phyloP scores from a whole-genome alignment of 148 eudicot species.

The Mesembryanthemum crystallinum region DNA sequence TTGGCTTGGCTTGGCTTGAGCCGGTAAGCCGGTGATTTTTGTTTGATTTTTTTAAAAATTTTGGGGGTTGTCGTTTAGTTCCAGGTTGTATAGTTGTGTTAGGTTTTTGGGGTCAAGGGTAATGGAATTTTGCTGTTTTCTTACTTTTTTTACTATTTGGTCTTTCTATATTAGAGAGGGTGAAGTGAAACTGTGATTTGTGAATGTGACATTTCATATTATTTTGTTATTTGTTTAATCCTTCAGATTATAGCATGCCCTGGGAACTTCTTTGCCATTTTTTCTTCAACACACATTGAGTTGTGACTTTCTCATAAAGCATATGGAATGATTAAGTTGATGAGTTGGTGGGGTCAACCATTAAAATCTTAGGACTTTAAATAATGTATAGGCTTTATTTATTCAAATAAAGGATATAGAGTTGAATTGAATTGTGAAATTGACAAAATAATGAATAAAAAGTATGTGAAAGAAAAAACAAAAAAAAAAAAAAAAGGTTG shows the following conservation, averaged over 20 bases:
- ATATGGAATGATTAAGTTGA: neutral
- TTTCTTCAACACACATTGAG: neutral
- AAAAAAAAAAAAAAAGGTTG: too few relatives aligned
- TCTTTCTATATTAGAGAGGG: neutral
- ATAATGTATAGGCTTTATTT: too few relatives aligned
- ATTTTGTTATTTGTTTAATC: neutral
- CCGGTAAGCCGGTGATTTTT: neutral
- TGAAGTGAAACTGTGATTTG: too few relatives aligned
- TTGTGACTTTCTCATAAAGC: neutral
- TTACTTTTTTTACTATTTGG: too few relatives aligned
- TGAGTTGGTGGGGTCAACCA: neutral
- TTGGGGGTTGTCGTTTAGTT: constrained; percentile 14
- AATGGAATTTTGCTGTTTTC: neutral
- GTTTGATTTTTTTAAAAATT: too few relatives aligned
- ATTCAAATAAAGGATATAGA: too few relatives aligned
- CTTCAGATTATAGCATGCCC: neutral
- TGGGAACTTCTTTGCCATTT: neutral
- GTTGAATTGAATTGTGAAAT: too few relatives aligned
- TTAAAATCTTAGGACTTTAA: neutral
- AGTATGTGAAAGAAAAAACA: too few relatives aligned
- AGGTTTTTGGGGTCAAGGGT: neutral
- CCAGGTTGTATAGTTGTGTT: neutral
- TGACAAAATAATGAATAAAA: too few relatives aligned
- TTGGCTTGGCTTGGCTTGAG: constrained; percentile 15
- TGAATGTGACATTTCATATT: too few relatives aligned